Evolutionary conservation across 1,284 basidiomycete genomes (phyloP), one percentile per base, ranked within the genome.

Genomic region (Papiliotrema fonsecae): DNA sequence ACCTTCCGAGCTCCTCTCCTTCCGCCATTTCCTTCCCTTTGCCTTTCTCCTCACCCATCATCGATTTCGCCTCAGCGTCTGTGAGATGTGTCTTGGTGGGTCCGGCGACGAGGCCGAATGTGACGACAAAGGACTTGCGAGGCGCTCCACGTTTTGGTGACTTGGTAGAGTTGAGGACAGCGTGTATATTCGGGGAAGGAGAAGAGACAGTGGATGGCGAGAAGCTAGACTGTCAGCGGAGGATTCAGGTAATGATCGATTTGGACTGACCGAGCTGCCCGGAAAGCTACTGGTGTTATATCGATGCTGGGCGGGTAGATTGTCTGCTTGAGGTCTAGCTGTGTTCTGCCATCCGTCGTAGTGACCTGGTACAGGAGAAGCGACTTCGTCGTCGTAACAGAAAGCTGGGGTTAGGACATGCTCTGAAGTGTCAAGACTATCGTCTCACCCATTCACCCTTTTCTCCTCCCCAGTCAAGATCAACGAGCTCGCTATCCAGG

Each of bases 131-230:
- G 3, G 70, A 61, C 56, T 68, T 69, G 19, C 69, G 52, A 1
- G 62, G 55, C 19, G 50, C 60, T 14, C 61, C 67, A 37, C 61
- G 54, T 42, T 61, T 69, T 28, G 48, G 50, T 10, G 52, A 40
- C n/a, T 55, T 54, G 3, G 58, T 76, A 0, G 85, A 80, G 62
- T 96, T 94, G 47, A 88, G 74, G 7, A 86, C 79, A 1, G 88
- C 82, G 70, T 86, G 92, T 10, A 90, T 67, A 19, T 78, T 70
- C 13, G 76, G 77, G 9, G 55, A 44, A 5, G 25, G 39, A 13
- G 54, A 44, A 34, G 71, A 70, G 55, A n/a, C n/a, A n/a, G 79
- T 74, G 3, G 62, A 60, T 10, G 83, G 85, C 51, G 88, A 84
- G 63, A 80, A 84, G 55, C 87, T 79, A n/a, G 52, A 13, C 7